Evolutionary conservation across 75 land plant species (phyloP), one percentile per base, ranked within the genome.

Genomic region (Selaginella moellendorffii): DNA sequence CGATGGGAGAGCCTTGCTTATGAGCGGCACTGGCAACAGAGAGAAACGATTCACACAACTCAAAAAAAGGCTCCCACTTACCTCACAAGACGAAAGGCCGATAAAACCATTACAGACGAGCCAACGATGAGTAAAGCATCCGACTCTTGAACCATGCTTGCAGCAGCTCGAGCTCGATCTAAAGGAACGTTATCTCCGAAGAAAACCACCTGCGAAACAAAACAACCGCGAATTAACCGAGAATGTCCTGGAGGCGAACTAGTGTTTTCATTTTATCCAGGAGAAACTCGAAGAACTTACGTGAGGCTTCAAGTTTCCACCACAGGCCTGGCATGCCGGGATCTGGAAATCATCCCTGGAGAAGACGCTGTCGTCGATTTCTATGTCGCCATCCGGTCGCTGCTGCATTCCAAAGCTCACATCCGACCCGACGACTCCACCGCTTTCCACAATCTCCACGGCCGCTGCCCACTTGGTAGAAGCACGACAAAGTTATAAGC

Each of bases 351-450:
- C 81, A 23, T 78, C 80, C 2, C 29, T 64, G 62, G 82, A 82
- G 82, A 96, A 88, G 53, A 81, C 85, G 62, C 80, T 92, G 31
- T 83, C 87, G 72, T 88, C 81, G 53, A 92, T 88, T 64, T 92
- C 97, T 54, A 92, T 71, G 72, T 92, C 97, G 51, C 87, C 97
- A 83, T 92, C 97, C 54, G 97, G 97, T 62, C 97, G 79, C 74
- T 80, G 85, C 71, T 81, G 79, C 86, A 92, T 88, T 46, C 97
- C 97, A 84, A 88, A 80, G 71, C 87, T 88, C 70, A 81, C 76
- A 59, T 86, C 84, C 68, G 86, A 81, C 0, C 84, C 91, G 54
- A 73, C 78, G 5, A 14, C 10, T 30, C 24, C 68, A 30, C 83
- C 93, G 54, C 51, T 30, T 29, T 87, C 83, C 76, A 87, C 28